Percentiles rank a stretch among this genome's conserved stretches.
phyloP scores from a whole-genome alignment of 2,329 filamentous ascomycete species.

The Cladosporium sphaerospermum region DNA sequence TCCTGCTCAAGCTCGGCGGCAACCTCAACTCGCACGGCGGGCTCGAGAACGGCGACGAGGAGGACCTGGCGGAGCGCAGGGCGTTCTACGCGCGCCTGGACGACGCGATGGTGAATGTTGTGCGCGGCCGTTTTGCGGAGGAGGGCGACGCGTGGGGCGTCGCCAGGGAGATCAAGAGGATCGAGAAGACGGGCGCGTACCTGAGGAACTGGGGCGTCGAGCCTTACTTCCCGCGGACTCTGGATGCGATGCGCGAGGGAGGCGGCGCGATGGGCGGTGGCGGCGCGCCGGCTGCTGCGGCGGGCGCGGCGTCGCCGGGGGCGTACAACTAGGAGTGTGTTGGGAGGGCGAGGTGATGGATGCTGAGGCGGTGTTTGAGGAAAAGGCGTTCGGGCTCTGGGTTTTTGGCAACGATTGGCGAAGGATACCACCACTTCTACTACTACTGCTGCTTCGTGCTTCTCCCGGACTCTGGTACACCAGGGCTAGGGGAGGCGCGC shows the following conservation, averaged over 20 bases:
- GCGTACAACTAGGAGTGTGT: conserved; percentile 3
- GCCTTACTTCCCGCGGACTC: conserved; percentile 47
- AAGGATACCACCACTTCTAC: no score
- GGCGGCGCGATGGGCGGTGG: conserved; percentile 13
- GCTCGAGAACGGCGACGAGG: conserved; percentile 43
- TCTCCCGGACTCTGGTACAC: no score
- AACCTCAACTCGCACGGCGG: conserved; percentile 51
- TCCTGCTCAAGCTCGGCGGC: conserved; percentile 50
- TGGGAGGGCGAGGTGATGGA: no score
- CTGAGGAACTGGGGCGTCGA: conserved; percentile 47
- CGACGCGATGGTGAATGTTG: conserved; percentile 47
- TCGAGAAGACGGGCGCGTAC: conserved; percentile 50
- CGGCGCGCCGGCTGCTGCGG: not conserved
- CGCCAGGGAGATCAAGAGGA: conserved; percentile 47
- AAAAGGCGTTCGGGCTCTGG: no score
- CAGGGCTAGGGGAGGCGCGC: no score
- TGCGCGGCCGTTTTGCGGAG: conserved; percentile 43
- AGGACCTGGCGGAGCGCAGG: conserved; percentile 43
- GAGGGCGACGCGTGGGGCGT: conserved; percentile 49
- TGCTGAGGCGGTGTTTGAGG: no score
- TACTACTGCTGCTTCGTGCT: no score
- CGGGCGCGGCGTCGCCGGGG: conserved; percentile 1
- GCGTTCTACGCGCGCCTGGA: conserved; percentile 47
- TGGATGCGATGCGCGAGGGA: conserved; percentile 43
- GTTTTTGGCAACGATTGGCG: no score